Evolutionary conservation across 192 early-diverging fungal species (phyloP), one percentile per base, ranked within the genome.

Genomic region (Lobulomyces angularis): DNA sequence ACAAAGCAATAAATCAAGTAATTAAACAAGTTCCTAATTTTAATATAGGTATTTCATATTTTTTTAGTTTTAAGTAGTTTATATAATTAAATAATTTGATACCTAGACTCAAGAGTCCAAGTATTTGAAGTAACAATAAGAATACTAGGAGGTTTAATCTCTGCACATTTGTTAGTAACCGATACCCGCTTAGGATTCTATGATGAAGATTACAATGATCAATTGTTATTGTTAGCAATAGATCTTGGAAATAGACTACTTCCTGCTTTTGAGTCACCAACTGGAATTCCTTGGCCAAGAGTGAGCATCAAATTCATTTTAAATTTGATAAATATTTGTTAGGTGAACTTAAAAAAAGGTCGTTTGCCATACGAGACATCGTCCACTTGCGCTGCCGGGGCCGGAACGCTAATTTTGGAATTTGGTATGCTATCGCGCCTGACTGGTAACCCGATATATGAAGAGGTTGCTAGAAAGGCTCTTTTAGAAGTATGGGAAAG

Each of bases 71-170:
- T n/a, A 11, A 23, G 18, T 23, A 6, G 16, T 3, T 19, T 43
- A 12, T 1, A 24, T 8, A 42, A 27, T n/a, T n/a, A n/a, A n/a
- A n/a, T n/a, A n/a, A n/a, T n/a, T 18, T 93, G 93, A 52, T 66
- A 92, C 55, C 63, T 79, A 45, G 80, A 97, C 60, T 79, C 69
- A 37, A 71, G 82, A 35, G 87, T 97, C 4, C 88, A 92, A 58
- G 86, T 95, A 8, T 97, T 97, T 68, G 93, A 97, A 62, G 72
- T 82, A 19, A 92, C 86, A 26, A 97, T 97, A 38, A 64, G 93
- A 19, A 71, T 85, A 35, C 59, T 97, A 8, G 93, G 93, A 2
- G 86, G 80, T 4, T 64, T 95, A 45, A 50, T 97, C 4, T 87
- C 88, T 5, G 93, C 77, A 8, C 93, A 97, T 49, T 59, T 86